Evolutionary conservation across 2,329 filamentous ascomycete genomes (phyloP).

Genomic region (Fusarium sp.): DNA sequence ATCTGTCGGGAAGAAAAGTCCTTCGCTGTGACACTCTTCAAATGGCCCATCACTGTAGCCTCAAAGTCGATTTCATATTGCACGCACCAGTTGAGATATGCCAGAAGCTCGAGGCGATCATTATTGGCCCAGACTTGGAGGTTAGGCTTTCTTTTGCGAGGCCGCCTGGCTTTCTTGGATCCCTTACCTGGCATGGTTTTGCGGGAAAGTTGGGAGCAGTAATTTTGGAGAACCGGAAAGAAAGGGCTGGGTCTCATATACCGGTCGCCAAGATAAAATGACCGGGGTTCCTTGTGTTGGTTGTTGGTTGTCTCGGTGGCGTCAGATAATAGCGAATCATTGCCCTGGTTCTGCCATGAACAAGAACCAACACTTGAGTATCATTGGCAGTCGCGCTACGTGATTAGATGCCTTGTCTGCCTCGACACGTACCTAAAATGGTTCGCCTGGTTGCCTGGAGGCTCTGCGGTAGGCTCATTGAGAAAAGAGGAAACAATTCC

Average conservation of each 20-base stretch:
- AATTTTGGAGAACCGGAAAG: too few species aligned
- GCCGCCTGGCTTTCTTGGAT: too few species aligned
- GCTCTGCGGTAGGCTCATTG: neutral
- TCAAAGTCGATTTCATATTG: neutral
- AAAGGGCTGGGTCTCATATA: too few species aligned
- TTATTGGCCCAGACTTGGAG: neutral
- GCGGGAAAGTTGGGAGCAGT: too few species aligned
- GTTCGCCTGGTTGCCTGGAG: neutral
- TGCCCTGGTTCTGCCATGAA: too few species aligned
- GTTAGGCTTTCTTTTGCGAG: neutral
- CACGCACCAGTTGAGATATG: constrained; percentile 11
- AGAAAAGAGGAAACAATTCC: neutral
- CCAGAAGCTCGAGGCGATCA: constrained; percentile 4
- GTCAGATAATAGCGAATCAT: too few species aligned
- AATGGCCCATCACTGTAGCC: neutral
- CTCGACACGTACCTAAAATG: neutral
- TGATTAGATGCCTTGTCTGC: neutral
- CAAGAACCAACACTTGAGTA: neutral
- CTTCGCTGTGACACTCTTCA: neutral
- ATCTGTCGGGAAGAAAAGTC: neutral
- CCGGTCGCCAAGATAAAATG: too few species aligned
- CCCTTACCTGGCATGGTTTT: too few species aligned
- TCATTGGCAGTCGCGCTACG: neutral
- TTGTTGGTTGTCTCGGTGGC: too few species aligned
- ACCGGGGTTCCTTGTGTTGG: too few species aligned